Evolutionary conservation across 805 yeast genomes (phyloP), one percentile per base, ranked within the genome.

Genomic region (Torulaspora quercuum): DNA sequence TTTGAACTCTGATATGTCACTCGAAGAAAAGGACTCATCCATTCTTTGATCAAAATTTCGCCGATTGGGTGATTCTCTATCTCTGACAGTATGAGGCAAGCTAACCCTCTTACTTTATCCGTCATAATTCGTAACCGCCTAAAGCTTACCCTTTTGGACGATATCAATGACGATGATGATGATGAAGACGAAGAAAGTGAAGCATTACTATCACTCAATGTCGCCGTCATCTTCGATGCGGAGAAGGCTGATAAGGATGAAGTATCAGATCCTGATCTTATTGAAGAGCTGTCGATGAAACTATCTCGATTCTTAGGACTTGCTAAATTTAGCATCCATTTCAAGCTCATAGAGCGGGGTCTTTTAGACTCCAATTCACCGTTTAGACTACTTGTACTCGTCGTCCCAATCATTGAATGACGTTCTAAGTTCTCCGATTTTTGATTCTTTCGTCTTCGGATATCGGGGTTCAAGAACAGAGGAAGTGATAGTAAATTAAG

Each of bases 41-140:
- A 44, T 23, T 31, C 37, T 11, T 35, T 29, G 4, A 55, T 25
- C 9, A 56, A 16, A 4, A 48, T 19, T 10, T 32, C 37, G 10
- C 59, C 60, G 1, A 57, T 21, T 3, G 52, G 48, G 32, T 54
- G 52, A n/a, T 41, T 29, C 30, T 46, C 45, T 3, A 55, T 39
- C 25, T 28, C 36, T 13, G 39, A 29, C n/a, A 53, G 23, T n/a
- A 56, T 27, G 19, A 45, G 45, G 4, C 39, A 18, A 4, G 50
- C 17, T 8, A 41, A 17, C 16, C 33, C 33, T 35, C 43, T 51
- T 11, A 51, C 35, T 18, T 40, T 43, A 1, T 21, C 28, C 2
- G 44, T 42, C 29, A 37, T 33, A 4, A 31, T 37, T 11, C 46
- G 43, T 14, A 45, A 13, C 17, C 28, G 29, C 12, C 32, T 31